Evolutionary conservation across 2,329 filamentous ascomycete genomes (phyloP).

Genomic region (Aspergillus novoparasiticus): DNA sequence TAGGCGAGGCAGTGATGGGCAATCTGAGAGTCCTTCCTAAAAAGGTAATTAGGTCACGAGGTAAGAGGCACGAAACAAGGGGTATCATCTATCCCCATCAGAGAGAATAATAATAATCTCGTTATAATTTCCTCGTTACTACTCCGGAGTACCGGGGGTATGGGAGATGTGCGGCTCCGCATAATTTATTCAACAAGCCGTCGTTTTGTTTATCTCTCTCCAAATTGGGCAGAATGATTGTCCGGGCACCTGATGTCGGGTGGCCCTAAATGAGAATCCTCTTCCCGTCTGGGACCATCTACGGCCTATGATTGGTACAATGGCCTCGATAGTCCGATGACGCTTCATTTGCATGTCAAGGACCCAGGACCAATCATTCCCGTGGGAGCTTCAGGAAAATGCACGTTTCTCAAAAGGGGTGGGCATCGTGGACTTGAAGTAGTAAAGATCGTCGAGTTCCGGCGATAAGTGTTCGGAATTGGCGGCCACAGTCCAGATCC

Average conservation of each 20-base stretch:
- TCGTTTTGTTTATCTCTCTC: constrained; percentile 12
- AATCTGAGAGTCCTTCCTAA: background rate
- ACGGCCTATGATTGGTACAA: constrained; percentile 21
- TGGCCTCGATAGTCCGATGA: constrained; percentile 14
- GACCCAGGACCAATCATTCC: constrained; percentile 20
- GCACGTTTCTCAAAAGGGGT: constrained; percentile 22
- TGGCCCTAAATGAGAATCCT: constrained; percentile 21
- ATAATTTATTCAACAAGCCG: constrained; percentile 3
- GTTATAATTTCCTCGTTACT: background rate
- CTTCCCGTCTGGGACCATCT: constrained; percentile 19
- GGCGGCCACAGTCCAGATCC: constrained; percentile 19
- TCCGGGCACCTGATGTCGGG: constrained; percentile 7
- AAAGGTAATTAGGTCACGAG: background rate
- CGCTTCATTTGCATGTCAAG: constrained; percentile 24
- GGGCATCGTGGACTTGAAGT: constrained; percentile 15
- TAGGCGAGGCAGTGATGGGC: background rate
- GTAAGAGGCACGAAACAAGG: background rate
- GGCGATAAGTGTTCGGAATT: constrained; percentile 16
- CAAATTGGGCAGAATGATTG: constrained; percentile 21
- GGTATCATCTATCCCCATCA: background rate
- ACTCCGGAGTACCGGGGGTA: background rate
- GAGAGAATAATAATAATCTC: background rate
- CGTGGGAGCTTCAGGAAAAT: constrained; percentile 6
- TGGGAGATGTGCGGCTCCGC: constrained; percentile 21
- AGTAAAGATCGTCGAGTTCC: constrained; percentile 22